Base-by-base conservation (phyloP, 768 basidiomycete species). In the Infundibulicybe gibba region DNA sequence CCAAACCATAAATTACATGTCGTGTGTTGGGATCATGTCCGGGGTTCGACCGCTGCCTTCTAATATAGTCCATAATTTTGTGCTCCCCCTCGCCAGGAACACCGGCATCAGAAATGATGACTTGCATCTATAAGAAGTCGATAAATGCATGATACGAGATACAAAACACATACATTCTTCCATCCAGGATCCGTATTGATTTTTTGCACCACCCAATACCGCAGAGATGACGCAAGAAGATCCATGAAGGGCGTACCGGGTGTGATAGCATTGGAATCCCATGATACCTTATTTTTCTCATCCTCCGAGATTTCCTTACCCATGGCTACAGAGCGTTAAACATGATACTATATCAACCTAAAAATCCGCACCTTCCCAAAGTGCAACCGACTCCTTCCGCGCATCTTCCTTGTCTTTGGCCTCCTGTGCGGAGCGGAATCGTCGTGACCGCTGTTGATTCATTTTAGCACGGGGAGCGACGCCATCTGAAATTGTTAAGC, bases 1-100 rank as follows among this genome's bases (percentile, higher is more conserved):
- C 93, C 62, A 99, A 70, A 55, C 97, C 97, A 69, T 98, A 99
- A 52, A 99, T 98, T 46, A 98, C 95, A 62, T 99, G 97, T 31
- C 76, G 76, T 3, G 94, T 97, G 61, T 99, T 98, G 15, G 95
- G 86, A 64, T 99, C 86, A 67, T 98, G 86, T n/a, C 84, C 87
- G 17, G 80, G 79, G 59, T 94, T 90, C 43, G 78, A 74, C 43
- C 97, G 79, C 58, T 97, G 94, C 31, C 94, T 77, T 46, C 97
- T 77, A 53, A 99, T 95, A 63, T 80, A 98, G 63, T 98, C 97
- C 94, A 99, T 97, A 53, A 99, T 97, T 72, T 99, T 99, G 67
- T 99, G 97, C 63, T 99, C 97, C 62, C 97, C 97, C 67, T 99
- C 97, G 55, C 97, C 97, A 1, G 97, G 95, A 11, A 98, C 97